Conservation (phyloP, 306 rosid species). For the Ochetophila trinervis region DNA sequence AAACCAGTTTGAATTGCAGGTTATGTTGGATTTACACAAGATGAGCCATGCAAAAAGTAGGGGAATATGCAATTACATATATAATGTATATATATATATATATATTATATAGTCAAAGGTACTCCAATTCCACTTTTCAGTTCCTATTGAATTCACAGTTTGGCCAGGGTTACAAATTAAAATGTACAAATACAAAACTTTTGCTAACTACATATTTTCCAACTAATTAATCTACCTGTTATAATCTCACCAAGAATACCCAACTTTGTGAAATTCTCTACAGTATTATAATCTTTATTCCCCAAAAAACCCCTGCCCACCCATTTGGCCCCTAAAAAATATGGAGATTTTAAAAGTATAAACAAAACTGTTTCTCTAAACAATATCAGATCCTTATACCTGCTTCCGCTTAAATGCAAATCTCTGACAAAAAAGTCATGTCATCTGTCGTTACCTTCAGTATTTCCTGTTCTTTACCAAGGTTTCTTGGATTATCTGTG, state of each 20-base stretch:
- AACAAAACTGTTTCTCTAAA: slow-evolving; percentile 7
- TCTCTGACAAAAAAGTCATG: slow-evolving; percentile 5
- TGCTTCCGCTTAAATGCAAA: not conserved
- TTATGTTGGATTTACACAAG: too few species aligned
- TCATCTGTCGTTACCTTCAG: not conserved
- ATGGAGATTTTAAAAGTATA: not conserved
- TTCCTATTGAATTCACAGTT: not conserved
- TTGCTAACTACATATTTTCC: slow-evolving; percentile 9
- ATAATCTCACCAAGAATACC: not conserved
- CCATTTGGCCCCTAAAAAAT: slow-evolving; percentile 16
- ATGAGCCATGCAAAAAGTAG: too few species aligned
- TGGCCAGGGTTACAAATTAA: too few species aligned
- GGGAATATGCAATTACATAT: too few species aligned
- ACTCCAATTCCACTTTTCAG: too few species aligned
- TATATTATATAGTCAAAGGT: too few species aligned
- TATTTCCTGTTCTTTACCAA: not conserved
- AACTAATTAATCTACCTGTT: not conserved
- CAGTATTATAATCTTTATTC: slow-evolving; percentile 10
- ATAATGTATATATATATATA: too few species aligned
- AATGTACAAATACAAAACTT: slow-evolving; percentile 3
- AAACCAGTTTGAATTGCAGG: too few species aligned
- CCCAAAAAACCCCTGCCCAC: slow-evolving; percentile 1
- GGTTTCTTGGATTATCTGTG: not conserved
- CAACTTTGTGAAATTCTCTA: slow-evolving; percentile 12
- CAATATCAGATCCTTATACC: slow-evolving; percentile 14